These are phyloP conservation scores for Cunninghamia lanceolata DNA, from an alignment of 75 land plant genomes.

Conservation along the genomic window DNA sequence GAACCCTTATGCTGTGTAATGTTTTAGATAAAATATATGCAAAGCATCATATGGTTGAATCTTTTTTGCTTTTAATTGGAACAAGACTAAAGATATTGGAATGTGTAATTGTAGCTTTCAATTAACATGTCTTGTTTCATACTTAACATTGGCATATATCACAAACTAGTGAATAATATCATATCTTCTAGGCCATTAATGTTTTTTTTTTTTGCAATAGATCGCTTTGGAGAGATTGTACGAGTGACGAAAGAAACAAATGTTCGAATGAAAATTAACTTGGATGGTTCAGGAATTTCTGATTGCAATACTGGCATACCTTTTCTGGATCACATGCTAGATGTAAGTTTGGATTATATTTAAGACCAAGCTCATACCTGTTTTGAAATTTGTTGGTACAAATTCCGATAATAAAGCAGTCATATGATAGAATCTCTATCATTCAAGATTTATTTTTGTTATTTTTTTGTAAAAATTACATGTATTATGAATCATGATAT, in stretches of 20 bases:
- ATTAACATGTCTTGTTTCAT: neutral
- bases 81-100: neutral
- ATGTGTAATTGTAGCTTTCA: neutral
- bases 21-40: neutral
- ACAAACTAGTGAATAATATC: neutral
- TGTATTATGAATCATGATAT: too few species aligned
- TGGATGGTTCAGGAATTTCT: conserved; percentile 86
- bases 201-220: conserved; percentile 13
- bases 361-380: neutral
- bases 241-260: conserved; percentile 94
- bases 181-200: neutral
- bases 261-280: conserved; percentile 69
- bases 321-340: conserved; percentile 98
- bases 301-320: conserved; percentile 83
- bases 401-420: neutral
- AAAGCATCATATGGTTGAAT: neutral
- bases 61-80: neutral
- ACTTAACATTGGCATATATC: neutral
- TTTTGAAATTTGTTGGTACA: neutral
- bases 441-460: neutral
- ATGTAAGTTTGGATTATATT: conserved; percentile 53
- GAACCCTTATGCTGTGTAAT: neutral
- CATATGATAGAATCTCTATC: neutral
- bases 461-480: too few species aligned
- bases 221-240: conserved; percentile 72